These are phyloP conservation scores for Penicillium vulpinum DNA, from an alignment of 2,329 filamentous ascomycete genomes.

Conservation along the genomic window DNA sequence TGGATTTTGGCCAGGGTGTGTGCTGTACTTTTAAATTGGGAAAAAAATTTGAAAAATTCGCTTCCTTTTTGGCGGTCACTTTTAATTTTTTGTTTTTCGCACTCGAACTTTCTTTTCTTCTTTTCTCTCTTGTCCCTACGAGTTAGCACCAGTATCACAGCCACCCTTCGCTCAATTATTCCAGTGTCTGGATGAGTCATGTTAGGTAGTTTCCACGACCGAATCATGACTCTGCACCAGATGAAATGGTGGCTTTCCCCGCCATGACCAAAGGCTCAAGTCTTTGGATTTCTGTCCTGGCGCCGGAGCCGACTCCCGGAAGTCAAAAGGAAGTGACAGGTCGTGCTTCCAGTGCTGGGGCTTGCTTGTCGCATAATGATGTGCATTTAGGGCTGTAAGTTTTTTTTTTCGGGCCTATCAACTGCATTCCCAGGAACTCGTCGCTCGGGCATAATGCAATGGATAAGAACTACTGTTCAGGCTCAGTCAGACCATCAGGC, in stretches of 20 bases:
- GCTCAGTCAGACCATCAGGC: not conserved
- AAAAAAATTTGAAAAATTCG: conserved; percentile 6
- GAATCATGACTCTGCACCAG: not conserved
- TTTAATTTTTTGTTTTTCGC: conserved; percentile 4
- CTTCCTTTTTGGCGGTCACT: conserved; percentile 10
- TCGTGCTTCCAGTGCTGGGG: conserved; percentile 1
- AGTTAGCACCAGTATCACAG: not conserved
- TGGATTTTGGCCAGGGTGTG: conserved; percentile 8
- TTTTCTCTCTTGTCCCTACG: conserved; percentile 5
- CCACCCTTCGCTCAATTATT: not conserved
- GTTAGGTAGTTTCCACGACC: not conserved
- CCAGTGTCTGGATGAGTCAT: not conserved
- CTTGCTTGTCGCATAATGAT: conserved; percentile 11
- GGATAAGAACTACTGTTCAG: not conserved
- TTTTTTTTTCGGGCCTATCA: conserved; percentile 5
- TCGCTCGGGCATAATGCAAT: not conserved
- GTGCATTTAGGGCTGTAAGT: conserved; percentile 3
- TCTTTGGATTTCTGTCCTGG: conserved; percentile 2
- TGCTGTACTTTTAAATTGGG: conserved; percentile 8
- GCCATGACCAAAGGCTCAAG: conserved; percentile 1
- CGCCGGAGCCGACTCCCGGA: conserved; percentile 3
- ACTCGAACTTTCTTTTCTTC: conserved; percentile 12
- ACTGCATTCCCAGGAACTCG: conserved; percentile 5
- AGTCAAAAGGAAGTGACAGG: conserved; percentile 13
- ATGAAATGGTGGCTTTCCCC: conserved; percentile 1